Evolutionary conservation across 768 basidiomycete genomes (phyloP).

Genomic region (Xanthoconium stramineum): DNA sequence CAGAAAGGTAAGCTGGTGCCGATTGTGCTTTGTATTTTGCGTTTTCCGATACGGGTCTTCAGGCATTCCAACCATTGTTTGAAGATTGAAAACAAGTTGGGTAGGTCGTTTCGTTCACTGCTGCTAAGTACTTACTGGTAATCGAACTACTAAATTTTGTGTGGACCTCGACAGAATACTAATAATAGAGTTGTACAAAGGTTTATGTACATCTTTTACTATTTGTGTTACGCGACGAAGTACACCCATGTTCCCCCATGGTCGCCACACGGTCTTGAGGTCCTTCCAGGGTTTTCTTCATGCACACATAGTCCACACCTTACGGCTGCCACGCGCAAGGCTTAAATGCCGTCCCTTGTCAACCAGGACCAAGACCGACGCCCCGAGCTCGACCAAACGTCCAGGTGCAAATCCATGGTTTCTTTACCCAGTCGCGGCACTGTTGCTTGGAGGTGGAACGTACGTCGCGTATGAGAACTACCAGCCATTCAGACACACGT

Average conservation of each 20-base stretch:
- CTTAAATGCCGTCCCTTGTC: constrained; percentile 11
- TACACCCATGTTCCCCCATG: constrained; percentile 17
- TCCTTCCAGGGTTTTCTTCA: constrained; percentile 9
- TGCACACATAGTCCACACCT: neutral
- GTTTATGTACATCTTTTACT: neutral
- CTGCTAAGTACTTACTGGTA: neutral
- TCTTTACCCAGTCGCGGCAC: constrained; percentile 20
- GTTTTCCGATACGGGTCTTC: neutral
- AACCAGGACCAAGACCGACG: neutral
- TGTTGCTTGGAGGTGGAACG: constrained; percentile 31
- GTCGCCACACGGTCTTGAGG: constrained; percentile 13
- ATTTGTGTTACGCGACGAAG: neutral
- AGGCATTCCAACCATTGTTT: constrained; percentile 33
- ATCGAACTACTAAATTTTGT: neutral
- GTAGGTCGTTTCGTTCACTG: neutral
- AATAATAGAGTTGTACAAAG: too few species aligned
- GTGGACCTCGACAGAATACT: too few species aligned
- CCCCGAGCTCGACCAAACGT: constrained; percentile 3
- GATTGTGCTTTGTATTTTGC: neutral
- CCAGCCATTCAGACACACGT: constrained; percentile 71
- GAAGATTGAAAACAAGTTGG: constrained; percentile 23
- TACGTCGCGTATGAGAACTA: constrained; percentile 61
- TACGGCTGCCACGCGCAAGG: constrained; percentile 5
- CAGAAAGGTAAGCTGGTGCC: constrained; percentile 22
- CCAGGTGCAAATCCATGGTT: constrained; percentile 19